These are phyloP conservation scores for Colletotrichum sp. DNA, from an alignment of 2,329 filamentous ascomycete species.

Conservation along the genomic window DNA sequence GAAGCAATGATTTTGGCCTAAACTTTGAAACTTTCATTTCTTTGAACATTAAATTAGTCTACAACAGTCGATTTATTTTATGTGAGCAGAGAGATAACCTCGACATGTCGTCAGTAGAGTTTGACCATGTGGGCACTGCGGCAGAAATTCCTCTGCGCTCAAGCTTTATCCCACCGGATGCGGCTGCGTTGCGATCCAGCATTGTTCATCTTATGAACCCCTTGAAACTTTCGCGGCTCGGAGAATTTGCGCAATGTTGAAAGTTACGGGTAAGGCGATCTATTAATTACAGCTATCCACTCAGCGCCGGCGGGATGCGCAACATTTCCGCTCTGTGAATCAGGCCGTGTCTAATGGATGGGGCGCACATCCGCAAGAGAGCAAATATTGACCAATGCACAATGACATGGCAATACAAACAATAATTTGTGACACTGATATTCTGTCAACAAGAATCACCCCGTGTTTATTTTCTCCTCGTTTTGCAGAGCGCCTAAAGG, in stretches of 20 bases:
- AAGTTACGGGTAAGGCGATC: not conserved
- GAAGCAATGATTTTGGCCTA: not conserved
- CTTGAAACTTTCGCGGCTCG: not conserved
- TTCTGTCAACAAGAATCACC: not conserved
- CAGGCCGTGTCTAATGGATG: not conserved
- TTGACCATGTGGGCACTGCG: not conserved
- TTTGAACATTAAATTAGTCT: accelerated
- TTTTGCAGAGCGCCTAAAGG: not conserved
- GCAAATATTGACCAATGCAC: not conserved
- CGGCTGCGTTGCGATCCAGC: not conserved
- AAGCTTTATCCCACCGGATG: not conserved
- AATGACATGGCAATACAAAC: not conserved
- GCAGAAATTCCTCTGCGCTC: not conserved
- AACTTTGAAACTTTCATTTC: not conserved
- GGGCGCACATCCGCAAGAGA: not conserved
- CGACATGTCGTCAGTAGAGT: not conserved
- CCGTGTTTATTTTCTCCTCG: not conserved
- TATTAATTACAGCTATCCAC: not conserved
- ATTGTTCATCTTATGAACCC: not conserved
- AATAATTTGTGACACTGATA: too few species aligned
- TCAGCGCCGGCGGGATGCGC: not conserved
- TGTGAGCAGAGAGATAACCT: not conserved
- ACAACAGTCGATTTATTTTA: not conserved
- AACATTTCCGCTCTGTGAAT: not conserved
- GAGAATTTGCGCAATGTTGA: not conserved